Base-by-base conservation (phyloP, 306 rosid species). In the Cucurbita moschata region DNA sequence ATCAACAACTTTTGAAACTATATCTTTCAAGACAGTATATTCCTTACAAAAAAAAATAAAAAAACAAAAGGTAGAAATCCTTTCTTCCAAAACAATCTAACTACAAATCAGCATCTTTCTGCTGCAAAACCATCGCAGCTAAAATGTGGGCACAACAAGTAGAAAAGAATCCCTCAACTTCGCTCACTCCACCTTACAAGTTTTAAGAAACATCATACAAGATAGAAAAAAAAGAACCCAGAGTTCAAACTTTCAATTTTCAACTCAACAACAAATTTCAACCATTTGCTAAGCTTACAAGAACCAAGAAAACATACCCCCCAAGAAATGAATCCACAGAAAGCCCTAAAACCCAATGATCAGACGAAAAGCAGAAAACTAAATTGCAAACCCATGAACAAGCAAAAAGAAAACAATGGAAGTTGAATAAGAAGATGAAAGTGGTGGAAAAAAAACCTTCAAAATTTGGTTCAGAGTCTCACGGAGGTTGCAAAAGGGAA, bases 271-370 rank as follows among this genome's bases (percentile, higher is more conserved):
- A 30, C 35, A 68, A 65, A 40, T 23, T 47, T 13, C 73, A 23
- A 47, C 73, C 73, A 68, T 12, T 68, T 6, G 13, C 55, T 5
- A 44, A 66, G 55, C 38, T 9, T 5, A 44, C 39, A 66, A 10
- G n/a, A 12, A 66, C 54, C 52, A 53, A n/a, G 19, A 66, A 66
- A 68, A 6, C 35, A 44, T 3, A 35, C 37, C 55, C 54, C 9
- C 10, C 13, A 2, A 37, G 37, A 5, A 13, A 12, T 13, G 21
- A 69, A 23, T 23, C 55, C 73, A 46, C 14, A 69, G 10, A 69
- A 69, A 69, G 15, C 73, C 73, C 73, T 15, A 69, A 49, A 47
- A 23, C 44, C 57, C 56, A 49, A 69, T 26, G 73, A 69, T 47
- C 19, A 69, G 5, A 50, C 14, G 13, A 47, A 44, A 49, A 8